These are phyloP conservation scores for Elsinoe batatas DNA, from an alignment of 2,329 filamentous ascomycete species.

Conservation along the genomic window DNA sequence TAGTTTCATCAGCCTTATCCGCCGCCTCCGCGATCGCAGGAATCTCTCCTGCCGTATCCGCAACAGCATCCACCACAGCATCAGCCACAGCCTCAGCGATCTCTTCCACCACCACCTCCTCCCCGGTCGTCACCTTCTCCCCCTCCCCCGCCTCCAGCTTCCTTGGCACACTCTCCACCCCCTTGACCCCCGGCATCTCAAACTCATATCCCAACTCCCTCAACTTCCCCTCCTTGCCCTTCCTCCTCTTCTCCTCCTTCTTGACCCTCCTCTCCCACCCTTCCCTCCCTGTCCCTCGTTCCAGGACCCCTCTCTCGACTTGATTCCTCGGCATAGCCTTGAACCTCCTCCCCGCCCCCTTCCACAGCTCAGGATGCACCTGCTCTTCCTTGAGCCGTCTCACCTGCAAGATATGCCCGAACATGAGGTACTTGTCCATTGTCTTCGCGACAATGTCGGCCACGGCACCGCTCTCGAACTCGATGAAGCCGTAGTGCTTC, in stretches of 20 bases:
- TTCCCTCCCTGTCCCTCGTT: slow-evolving; percentile 61
- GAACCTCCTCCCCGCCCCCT: slow-evolving; percentile 82
- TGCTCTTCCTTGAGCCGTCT: slow-evolving; percentile 66
- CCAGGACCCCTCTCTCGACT: slow-evolving; percentile 66
- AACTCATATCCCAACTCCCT: slow-evolving; percentile 78
- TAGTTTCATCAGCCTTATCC: slow-evolving; percentile 26
- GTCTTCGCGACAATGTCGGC: slow-evolving; percentile 87
- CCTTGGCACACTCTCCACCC: slow-evolving; percentile 44
- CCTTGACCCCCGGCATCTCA: slow-evolving; percentile 61
- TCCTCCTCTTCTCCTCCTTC: slow-evolving; percentile 61
- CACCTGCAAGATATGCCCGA: slow-evolving; percentile 87
- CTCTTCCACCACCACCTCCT: slow-evolving; percentile 25
- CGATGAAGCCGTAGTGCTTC: slow-evolving; percentile 91
- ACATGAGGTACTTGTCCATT: slow-evolving; percentile 96
- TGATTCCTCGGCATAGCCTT: slow-evolving; percentile 81
- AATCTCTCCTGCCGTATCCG: slow-evolving; percentile 23
- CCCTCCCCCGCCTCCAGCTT: slow-evolving; percentile 24
- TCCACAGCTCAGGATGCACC: slow-evolving; percentile 73
- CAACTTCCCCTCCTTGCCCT: slow-evolving; percentile 61
- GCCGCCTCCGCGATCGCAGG: slow-evolving; percentile 19
- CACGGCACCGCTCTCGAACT: slow-evolving; percentile 69
- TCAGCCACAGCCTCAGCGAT: slow-evolving; percentile 23
- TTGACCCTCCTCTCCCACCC: slow-evolving; percentile 69
- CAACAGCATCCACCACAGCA: slow-evolving; percentile 25
- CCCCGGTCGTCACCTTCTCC: slow-evolving; percentile 27